Evolutionary conservation across 2,329 filamentous ascomycete species (phyloP), one percentile per base, ranked within the genome.

Genomic region (Colletotrichum sp.): DNA sequence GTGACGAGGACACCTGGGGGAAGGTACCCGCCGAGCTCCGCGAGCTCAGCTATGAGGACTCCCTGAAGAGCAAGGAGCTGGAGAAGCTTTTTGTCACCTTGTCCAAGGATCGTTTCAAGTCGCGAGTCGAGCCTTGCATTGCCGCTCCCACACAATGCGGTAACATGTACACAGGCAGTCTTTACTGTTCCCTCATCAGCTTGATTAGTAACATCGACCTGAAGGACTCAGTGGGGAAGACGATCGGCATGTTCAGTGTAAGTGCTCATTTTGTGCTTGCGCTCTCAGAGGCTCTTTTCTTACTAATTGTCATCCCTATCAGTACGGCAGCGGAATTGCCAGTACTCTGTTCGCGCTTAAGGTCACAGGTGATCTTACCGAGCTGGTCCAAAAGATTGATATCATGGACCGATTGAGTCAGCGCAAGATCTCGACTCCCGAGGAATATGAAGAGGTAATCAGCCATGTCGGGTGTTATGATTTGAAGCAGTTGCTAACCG

Each of bases 121-220:
- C 36, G 24, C 36, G 69, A 26, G 59, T 39, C 21, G 59, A 71
- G n/a, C 69, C 69, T n/a, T 71, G 59, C 7, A 71, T 71, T 13
- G 69, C 59, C 3, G 69, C 59, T 3, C 59, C 59, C 28, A 71
- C 36, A 0, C 65, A 49, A 82, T 79, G 90, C 80, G 83, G 87
- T 77, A 89, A 89, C 86, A 88, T 88, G 87, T 89, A 89, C 84
- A 88, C 86, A 78, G 87, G 82, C 77, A 93, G 92, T 81, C 89
- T 92, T 72, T 92, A 91, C 80, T 88, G 87, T 73, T 89, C 89
- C 72, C 85, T 92, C 26, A 87, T 88, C 78, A 87, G 87, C 77
- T 82, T 92, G 76, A 83, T 92, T 76, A 87, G 86, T 83, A 89
- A 90, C 78, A 84, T 91, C 69, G 82, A 86, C 36, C 52, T 68